phyloP scores from a whole-genome alignment of 768 basidiomycete genomes.

The Mycena sanguinolenta region DNA sequence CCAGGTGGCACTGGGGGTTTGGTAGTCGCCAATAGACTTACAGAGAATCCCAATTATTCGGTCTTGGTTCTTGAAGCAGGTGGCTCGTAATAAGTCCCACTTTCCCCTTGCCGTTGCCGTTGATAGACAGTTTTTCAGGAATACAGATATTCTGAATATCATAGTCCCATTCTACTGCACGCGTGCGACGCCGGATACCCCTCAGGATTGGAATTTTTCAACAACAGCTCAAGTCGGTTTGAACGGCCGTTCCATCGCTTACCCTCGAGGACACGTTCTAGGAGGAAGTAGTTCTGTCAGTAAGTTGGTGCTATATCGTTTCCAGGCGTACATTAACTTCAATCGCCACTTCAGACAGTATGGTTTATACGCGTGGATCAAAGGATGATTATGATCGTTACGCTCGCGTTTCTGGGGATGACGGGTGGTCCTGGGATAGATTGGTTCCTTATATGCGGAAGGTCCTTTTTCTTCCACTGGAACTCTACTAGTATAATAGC shows the following conservation, averaged over 20 bases:
- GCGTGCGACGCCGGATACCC: conserved; percentile 22
- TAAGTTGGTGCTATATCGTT: conserved; percentile 10
- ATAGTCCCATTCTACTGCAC: conserved; percentile 21
- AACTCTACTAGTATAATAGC: neutral
- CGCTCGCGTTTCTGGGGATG: conserved; percentile 42
- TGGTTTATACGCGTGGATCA: conserved; percentile 45
- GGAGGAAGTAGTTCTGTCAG: conserved; percentile 31
- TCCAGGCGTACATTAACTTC: neutral
- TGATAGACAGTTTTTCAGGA: conserved; percentile 1
- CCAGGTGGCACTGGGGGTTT: conserved; percentile 22
- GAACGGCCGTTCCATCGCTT: conserved; percentile 16
- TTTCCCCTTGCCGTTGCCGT: neutral
- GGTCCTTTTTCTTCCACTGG: conserved; percentile 25
- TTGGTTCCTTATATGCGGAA: conserved; percentile 41
- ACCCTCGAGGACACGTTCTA: conserved; percentile 28
- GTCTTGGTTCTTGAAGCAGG: conserved; percentile 32
- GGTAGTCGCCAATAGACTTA: conserved; percentile 12
- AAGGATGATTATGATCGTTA: conserved; percentile 43
- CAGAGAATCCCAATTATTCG: conserved; percentile 9
- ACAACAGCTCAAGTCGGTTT: conserved; percentile 21
- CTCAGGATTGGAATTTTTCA: conserved; percentile 32
- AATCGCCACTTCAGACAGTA: conserved; percentile 31
- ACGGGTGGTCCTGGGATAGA: conserved; percentile 47
- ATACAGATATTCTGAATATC: conserved; percentile 18
- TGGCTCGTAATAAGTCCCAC: conserved; percentile 23